Conservation (phyloP, 176 grass and related monocot genomes). For the Aegilops sharonensis region DNA sequence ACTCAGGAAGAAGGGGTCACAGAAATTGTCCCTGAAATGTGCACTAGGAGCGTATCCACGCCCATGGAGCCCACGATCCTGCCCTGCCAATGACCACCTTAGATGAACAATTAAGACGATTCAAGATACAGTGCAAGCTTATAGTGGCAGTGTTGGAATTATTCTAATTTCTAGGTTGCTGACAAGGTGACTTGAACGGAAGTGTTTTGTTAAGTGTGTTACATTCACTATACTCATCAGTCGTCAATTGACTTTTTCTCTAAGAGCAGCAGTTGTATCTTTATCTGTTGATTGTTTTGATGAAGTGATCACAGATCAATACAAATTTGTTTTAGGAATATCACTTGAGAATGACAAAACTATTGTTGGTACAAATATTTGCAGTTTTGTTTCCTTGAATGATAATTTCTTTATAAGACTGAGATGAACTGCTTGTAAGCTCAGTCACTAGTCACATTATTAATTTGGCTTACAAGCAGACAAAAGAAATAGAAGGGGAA, state of each 20-base stretch:
- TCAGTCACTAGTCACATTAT: not conserved
- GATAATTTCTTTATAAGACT: not conserved
- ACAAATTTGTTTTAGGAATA: conserved; percentile 1
- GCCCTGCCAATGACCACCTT: conserved; percentile 63
- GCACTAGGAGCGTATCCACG: conserved; percentile 52
- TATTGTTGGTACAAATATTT: conserved; percentile 10
- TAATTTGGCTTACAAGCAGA: not conserved
- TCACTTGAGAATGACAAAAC: not conserved
- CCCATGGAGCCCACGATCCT: conserved; percentile 84
- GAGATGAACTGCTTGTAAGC: not conserved
- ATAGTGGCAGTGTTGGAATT: not conserved
- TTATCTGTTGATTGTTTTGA: not conserved
- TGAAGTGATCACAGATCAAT: conserved; percentile 7
- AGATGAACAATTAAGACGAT: conserved; percentile 32
- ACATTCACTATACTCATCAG: not conserved
- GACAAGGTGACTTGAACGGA: conserved; percentile 20
- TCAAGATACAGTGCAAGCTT: conserved; percentile 23
- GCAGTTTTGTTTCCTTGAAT: not conserved
- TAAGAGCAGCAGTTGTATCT: not conserved
- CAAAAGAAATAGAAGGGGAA: not conserved
- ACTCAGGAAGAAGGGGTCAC: conserved; percentile 76
- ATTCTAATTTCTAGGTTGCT: conserved; percentile 37
- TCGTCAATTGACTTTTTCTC: not conserved
- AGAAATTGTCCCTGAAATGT: conserved; percentile 58
- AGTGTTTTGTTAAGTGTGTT: conserved; percentile 11